phyloP scores from a whole-genome alignment of 345 rosid genomes.

The Pistacia atlantica region DNA sequence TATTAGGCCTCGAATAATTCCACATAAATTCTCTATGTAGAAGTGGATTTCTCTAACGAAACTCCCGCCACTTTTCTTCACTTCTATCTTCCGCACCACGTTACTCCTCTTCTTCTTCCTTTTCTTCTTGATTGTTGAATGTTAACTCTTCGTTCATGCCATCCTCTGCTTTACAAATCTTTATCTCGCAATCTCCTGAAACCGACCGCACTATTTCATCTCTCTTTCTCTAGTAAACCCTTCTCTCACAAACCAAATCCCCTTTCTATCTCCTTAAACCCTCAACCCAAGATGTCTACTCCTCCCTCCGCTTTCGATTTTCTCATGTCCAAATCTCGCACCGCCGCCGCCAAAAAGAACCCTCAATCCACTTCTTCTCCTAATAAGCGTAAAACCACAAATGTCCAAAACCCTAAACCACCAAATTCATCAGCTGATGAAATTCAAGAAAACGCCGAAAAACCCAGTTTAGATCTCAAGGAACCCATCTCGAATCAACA shows the following conservation, averaged over 20 bases:
- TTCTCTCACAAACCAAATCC: neutral
- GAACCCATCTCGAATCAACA: slow-evolving; percentile 26
- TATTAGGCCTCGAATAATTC: too few species aligned
- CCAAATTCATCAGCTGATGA: neutral
- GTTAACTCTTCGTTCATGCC: slow-evolving; percentile 42
- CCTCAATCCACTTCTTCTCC: slow-evolving; percentile 34
- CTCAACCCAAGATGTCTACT: slow-evolving; percentile 40
- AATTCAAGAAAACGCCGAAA: neutral
- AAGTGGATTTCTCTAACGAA: too few species aligned
- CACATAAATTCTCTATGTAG: too few species aligned
- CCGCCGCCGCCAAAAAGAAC: slow-evolving; percentile 56
- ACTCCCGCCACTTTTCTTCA: too few species aligned
- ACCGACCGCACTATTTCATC: slow-evolving; percentile 21
- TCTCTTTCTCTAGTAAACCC: slow-evolving; percentile 16
- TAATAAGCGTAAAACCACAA: slow-evolving; percentile 46
- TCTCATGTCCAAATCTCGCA: slow-evolving; percentile 83
- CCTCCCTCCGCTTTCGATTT: slow-evolving; percentile 84
- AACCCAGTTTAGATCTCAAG: slow-evolving; percentile 27
- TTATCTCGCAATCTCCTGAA: slow-evolving; percentile 14
- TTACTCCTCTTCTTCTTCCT: neutral
- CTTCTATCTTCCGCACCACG: neutral
- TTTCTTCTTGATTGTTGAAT: slow-evolving; percentile 14
- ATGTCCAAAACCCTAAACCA: slow-evolving; percentile 25
- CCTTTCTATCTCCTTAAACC: slow-evolving; percentile 13
- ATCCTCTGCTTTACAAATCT: slow-evolving; percentile 20